phyloP scores from a whole-genome alignment of 495 filamentous ascomycete genomes.

The Podospora pseudocomata region DNA sequence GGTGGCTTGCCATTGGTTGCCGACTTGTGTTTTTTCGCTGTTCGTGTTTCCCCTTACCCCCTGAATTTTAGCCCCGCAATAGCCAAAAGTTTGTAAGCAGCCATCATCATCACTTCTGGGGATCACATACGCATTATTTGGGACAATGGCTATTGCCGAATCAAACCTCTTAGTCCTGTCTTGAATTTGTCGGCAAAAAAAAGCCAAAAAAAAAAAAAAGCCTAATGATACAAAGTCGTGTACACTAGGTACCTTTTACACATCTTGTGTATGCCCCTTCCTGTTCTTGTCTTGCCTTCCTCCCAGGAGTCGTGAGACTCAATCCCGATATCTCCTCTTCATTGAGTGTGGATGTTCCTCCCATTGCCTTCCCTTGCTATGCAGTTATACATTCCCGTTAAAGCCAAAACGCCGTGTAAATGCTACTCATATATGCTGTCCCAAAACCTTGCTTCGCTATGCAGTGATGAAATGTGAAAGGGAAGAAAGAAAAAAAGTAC shows the following conservation, averaged over 20 bases:
- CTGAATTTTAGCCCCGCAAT: not conserved
- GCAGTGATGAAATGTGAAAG: not conserved
- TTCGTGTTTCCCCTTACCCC: not conserved
- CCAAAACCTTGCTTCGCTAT: constrained; percentile 2
- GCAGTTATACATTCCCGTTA: not conserved
- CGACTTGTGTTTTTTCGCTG: not conserved
- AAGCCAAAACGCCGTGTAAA: not conserved
- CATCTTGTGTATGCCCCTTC: not conserved
- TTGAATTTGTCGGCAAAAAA: not conserved
- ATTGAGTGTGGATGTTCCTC: not conserved
- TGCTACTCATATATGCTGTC: not conserved
- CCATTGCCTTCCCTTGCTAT: not conserved
- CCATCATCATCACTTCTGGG: not conserved
- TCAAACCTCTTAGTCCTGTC: not conserved
- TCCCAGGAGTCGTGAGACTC: not conserved
- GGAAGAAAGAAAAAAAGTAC: constrained; percentile 15
- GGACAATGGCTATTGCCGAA: not conserved
- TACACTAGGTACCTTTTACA: not conserved
- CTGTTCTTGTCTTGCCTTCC: not conserved
- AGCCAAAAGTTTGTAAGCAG: not conserved
- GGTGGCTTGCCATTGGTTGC: not conserved
- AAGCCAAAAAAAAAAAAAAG: not conserved
- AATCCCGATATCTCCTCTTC: not conserved
- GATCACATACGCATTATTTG: not conserved
- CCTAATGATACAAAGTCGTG: not conserved